These are phyloP conservation scores for Brassica juncea DNA, from an alignment of 345 rosid species.

Conservation along the genomic window DNA sequence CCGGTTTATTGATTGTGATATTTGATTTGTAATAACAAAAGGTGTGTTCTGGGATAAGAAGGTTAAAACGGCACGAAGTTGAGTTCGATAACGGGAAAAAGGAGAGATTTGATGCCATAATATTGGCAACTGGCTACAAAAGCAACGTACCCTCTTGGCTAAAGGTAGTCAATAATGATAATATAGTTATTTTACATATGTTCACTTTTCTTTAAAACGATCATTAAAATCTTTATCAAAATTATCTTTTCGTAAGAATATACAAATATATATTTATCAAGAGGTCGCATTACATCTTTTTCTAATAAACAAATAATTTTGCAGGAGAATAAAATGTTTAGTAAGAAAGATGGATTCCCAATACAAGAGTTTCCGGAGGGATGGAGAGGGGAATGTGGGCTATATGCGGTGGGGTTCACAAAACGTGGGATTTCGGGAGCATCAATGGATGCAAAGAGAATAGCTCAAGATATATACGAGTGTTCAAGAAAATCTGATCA, in stretches of 20 bases:
- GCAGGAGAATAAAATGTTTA: constrained; percentile 79
- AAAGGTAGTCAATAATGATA: constrained; percentile 55
- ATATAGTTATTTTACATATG: not conserved
- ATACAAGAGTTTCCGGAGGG: constrained; percentile 72
- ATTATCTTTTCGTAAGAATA: not conserved
- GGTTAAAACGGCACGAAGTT: constrained; percentile 53
- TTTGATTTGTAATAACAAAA: constrained; percentile 34
- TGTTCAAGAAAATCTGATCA: constrained; percentile 27
- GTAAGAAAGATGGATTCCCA: constrained; percentile 78
- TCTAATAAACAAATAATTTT: not conserved
- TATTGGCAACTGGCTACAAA: constrained; percentile 93
- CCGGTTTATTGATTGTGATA: constrained; percentile 23
- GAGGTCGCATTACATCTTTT: not conserved
- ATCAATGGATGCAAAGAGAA: constrained; percentile 72
- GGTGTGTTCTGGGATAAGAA: constrained; percentile 67
- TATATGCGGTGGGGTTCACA: constrained; percentile 93
- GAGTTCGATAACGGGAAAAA: constrained; percentile 66
- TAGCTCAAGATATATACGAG: constrained; percentile 58
- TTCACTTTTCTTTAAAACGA: constrained; percentile 10
- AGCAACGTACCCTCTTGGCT: constrained; percentile 93
- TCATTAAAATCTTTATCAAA: not conserved
- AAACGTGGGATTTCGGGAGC: constrained; percentile 81
- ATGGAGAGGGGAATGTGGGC: constrained; percentile 92
- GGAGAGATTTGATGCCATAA: constrained; percentile 74
- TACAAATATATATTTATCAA: not conserved